Base-by-base conservation (phyloP, 495 filamentous ascomycete species). In the Sporormia fimetaria region DNA sequence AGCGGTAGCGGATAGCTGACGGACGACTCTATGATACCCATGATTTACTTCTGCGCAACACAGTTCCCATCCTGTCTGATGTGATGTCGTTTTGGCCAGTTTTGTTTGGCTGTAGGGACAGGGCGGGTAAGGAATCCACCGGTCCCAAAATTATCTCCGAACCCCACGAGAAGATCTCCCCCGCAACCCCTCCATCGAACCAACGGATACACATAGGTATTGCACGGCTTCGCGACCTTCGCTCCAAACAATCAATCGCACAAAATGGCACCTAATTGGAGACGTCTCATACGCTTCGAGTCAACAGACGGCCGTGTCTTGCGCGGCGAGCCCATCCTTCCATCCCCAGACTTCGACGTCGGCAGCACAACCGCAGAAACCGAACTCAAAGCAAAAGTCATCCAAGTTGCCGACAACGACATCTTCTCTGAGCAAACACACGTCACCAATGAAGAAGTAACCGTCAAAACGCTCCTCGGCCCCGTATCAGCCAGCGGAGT, bases 271-370 rank as follows among this genome's bases (percentile, higher is more conserved):
- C 30, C 28, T 32, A 41, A 33, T 34, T 73, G 69, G 69, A 49
- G 63, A 46, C 62, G 69, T 35, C 57, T 71, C 0, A 68, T 73
- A 37, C 65, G 69, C 21, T 73, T 71, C 49, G 58, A 60, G 7
- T 60, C 65, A 9, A 61, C 60, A 3, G 64, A 68, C 6, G 65
- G 69, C 21, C 63, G 62, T 32, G 57, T 62, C 10, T 57, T 63
- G 6, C 60, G 66, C 21, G 69, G 69, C 30, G 67, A 71, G 43
- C 69, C 69, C 21, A 63, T 71, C 21, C 52, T 71, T 7, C 62
- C 62, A 5, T 54, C 49, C 1, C 32, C 49, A 7, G 55, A 58
- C 24, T 66, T 62, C 20, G 66, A 67, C 32, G 40, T 67, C 3
- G 67, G 67, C 22, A 47, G 45, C 24, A 60, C 61, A 4, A 66